Evolutionary conservation across 2,329 filamentous ascomycete species (phyloP), one percentile per base, ranked within the genome.

Genomic region (Trichoderma sp.): DNA sequence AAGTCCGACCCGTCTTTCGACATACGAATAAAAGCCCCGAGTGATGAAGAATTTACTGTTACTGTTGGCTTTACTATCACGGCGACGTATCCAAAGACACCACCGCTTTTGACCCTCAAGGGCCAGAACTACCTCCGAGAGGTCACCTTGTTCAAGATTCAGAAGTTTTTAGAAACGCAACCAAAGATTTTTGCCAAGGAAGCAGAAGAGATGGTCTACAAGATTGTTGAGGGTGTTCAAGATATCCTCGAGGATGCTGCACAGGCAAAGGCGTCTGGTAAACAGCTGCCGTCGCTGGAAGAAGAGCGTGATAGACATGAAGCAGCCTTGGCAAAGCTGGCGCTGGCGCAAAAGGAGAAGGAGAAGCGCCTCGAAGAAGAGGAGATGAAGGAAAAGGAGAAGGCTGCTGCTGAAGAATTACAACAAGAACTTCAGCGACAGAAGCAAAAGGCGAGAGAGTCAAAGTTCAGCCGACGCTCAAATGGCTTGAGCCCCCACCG

Each of bases 201-300:
- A 71, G 85, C 86, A 71, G 84, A 89, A 73, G 85, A 87, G 72
- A 91, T 90, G 85, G 83, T 91, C 50, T 86, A 91, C 77, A 86
- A 89, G 70, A 85, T 97, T 36, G 84, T 95, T 11, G 88, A 89
- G 73, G 89, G 88, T 3, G 88, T 93, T 63, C 90, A 93, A 9
- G 90, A 91, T 61, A 90, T 95, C 11, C 86, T 98, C 4, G 94
- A 98, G 81, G 93, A 97, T 79, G 93, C 93, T n/a, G 93, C 94
- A 1, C 86, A 91, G 74, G 90, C 91, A 32, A 92, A 92, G 75
- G 91, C 92, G 62, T 88, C 91, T 70, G 92, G 93, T 36, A 88
- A 90, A 70, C 88, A 94, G 73, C 84, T 97, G 17, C 94, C 94
- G 1, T 97, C 94, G 36, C 85, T 98, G 7, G 94, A 97, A 77